Percentiles rank a stretch among this genome's conserved stretches.
phyloP scores from a whole-genome alignment of 345 rosid species.

The Gossypium anomalum region DNA sequence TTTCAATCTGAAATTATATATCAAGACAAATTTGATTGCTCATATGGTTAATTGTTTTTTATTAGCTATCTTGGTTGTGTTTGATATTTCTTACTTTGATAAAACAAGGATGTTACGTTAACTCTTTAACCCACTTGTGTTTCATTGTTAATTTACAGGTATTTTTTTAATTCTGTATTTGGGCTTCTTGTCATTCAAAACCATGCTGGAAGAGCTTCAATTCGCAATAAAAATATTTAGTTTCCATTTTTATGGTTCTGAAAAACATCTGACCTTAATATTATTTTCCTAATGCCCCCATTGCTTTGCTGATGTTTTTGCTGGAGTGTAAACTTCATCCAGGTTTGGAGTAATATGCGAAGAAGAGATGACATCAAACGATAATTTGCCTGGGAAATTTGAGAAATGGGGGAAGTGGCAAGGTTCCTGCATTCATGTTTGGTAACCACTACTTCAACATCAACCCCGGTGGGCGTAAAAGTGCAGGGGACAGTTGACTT shows the following conservation, averaged over 20 bases:
- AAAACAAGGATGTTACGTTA: too few relatives aligned
- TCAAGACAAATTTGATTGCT: neutral
- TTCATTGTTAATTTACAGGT: neutral
- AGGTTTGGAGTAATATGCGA: neutral
- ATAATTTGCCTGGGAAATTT: neutral
- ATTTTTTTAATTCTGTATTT: neutral
- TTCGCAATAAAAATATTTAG: neutral
- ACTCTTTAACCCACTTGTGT: neutral
- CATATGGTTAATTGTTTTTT: neutral
- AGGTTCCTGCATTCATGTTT: constrained; percentile 1
- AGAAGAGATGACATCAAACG: constrained; percentile 1
- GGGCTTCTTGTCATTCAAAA: neutral
- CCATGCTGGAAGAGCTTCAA: neutral
- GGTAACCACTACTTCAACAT: neutral
- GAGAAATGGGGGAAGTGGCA: neutral
- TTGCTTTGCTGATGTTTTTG: neutral
- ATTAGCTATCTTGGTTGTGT: neutral
- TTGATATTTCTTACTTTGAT: neutral
- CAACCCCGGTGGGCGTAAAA: neutral
- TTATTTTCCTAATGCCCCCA: neutral
- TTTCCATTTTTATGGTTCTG: neutral
- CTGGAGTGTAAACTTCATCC: neutral
- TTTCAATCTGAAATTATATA: neutral
- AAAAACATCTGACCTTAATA: neutral
- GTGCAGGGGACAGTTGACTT: neutral